Conservation (phyloP, 345 rosid species). For the Lepidium aucheri region DNA sequence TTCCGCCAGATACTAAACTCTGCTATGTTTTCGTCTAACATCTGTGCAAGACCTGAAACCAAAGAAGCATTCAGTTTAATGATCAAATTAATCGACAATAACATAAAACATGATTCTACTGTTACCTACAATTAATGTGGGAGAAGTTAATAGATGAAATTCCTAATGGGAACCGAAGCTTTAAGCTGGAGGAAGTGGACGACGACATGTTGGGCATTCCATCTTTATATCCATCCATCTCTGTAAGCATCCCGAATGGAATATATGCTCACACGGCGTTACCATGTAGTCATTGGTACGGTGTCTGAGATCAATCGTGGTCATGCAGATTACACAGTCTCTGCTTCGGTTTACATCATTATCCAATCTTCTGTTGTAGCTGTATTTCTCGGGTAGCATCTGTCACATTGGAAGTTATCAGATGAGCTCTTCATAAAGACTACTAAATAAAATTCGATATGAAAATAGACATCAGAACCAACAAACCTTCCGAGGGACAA, state of each 20-base stretch:
- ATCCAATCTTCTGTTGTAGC: slow-evolving; percentile 69
- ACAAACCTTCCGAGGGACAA: slow-evolving; percentile 89
- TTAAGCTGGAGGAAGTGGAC: slow-evolving; percentile 78
- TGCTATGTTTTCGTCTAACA: slow-evolving; percentile 1
- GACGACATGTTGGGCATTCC: slow-evolving; percentile 99
- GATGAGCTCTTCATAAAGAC: slow-evolving; percentile 69
- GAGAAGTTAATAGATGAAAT: slow-evolving; percentile 4
- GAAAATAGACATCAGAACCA: not conserved
- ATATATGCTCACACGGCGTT: slow-evolving; percentile 95
- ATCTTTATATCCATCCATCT: slow-evolving; percentile 99
- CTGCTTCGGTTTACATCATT: slow-evolving; percentile 40
- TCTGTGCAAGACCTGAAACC: slow-evolving; percentile 7
- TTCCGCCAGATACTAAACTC: not conserved
- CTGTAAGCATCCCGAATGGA: slow-evolving; percentile 89
- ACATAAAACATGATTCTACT: not conserved
- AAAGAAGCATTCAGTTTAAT: not conserved
- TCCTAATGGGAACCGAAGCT: slow-evolving; percentile 1
- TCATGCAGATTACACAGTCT: slow-evolving; percentile 97
- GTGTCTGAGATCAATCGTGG: slow-evolving; percentile 60
- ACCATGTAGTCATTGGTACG: slow-evolving; percentile 79
- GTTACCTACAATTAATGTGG: slow-evolving; percentile 7
- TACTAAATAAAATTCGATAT: slow-evolving; percentile 27
- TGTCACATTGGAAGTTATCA: slow-evolving; percentile 28
- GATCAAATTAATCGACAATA: not conserved
- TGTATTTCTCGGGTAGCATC: slow-evolving; percentile 94